phyloP scores from a whole-genome alignment of 78 protist genomes.

The Dictyostelium intermedium region DNA sequence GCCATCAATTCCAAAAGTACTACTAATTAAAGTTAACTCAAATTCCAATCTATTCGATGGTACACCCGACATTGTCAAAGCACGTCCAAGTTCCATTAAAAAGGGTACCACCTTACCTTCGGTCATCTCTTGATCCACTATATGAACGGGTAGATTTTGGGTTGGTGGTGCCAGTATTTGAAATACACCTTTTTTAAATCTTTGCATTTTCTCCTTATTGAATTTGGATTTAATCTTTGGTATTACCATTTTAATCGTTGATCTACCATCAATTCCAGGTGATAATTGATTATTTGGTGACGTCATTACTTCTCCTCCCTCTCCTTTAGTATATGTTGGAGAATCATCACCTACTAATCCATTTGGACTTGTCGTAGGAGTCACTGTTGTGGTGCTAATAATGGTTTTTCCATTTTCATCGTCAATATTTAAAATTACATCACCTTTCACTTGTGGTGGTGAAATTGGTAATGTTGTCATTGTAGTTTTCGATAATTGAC shows the following conservation, averaged over 20 bases:
- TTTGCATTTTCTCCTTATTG: conserved; percentile 29
- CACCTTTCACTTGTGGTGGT: background rate
- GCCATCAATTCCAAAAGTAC: conserved; percentile 67
- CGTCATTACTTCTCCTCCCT: too few relatives aligned
- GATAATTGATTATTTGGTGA: background rate
- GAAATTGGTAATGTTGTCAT: background rate
- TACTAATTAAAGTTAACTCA: conserved; percentile 53
- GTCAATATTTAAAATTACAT: background rate
- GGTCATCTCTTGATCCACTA: conserved; percentile 26
- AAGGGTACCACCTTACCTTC: conserved; percentile 57
- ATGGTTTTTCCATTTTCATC: background rate
- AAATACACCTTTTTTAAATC: conserved; percentile 47
- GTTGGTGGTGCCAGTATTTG: conserved; percentile 43
- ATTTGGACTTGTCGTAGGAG: background rate
- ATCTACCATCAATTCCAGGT: background rate
- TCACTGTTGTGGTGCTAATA: background rate
- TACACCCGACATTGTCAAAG: conserved; percentile 64
- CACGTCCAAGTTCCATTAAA: conserved; percentile 74
- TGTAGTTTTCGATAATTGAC: background rate
- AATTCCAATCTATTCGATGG: conserved; percentile 64
- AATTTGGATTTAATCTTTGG: conserved; percentile 16
- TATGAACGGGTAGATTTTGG: conserved; percentile 21
- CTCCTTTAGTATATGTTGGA: background rate
- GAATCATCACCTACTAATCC: background rate
- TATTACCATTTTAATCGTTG: background rate